Base-by-base conservation (phyloP, 495 filamentous ascomycete genomes). In the Patellaria atrata region DNA sequence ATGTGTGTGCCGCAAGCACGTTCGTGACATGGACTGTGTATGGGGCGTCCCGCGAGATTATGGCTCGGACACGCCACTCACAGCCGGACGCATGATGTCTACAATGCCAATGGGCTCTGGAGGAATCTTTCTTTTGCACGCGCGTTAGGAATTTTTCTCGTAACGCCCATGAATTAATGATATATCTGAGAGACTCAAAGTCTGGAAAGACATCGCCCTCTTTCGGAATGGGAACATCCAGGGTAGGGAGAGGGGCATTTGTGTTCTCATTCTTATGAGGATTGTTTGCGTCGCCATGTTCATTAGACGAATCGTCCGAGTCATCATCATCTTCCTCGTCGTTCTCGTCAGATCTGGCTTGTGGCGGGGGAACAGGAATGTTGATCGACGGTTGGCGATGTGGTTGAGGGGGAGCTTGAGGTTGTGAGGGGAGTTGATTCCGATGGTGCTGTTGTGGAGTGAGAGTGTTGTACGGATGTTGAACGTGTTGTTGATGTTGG, bases 111-210 rank as follows among this genome's bases (percentile, higher is more conserved):
- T 19, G 11, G 10, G 36, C 36, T 2, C 36, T 13, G 10, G 28
- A 13, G 11, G 36, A 37, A 21, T 39, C 36, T 21, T 39, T 39
- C 28, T 39, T 39, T 4, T 19, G n/a, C 2, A 22, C 12, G 8
- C 36, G 36, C 28, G 36, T 13, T 17, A 38, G 12, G 36, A 39
- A 39, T 17, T 35, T 35, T 9, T 39, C 36, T 9, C 36, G 30
- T 29, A 39, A 19, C 36, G 36, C 17, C 36, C 36, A 39, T 9
- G 36, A 14, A 17, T 39, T 34, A 9, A 39, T 35, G 29, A 29
- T 29, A 24, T 39, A 17, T 13, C 36, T 27, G 15, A 39, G 36
- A 13, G 27, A 13, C 12, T 39, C 36, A 13, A 13, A 39, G 27
- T 18, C 32, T 18, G 32, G 3, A 35, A 18, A 15, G 10, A 18